phyloP scores from a whole-genome alignment of 2,329 filamentous ascomycete genomes.

The Neoascochyta sp. region DNA sequence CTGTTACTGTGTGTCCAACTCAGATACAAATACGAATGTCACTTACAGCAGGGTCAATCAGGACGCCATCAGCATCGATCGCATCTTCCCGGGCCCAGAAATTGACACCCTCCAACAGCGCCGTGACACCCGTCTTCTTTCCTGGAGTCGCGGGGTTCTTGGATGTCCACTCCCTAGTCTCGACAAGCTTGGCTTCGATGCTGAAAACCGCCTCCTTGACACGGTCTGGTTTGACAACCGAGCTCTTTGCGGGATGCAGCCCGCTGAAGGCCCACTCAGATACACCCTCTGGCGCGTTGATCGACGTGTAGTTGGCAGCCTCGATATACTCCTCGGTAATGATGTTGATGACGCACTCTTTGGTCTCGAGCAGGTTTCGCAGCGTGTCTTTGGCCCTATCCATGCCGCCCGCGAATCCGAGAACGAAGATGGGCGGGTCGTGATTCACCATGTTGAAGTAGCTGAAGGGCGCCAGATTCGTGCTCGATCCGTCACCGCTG shows the following conservation, averaged over 20 bases:
- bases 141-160: conserved; percentile 57
- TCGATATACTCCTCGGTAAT: conserved; percentile 81
- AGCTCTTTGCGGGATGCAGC: conserved; percentile 64
- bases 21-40: not conserved
- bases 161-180: conserved; percentile 73
- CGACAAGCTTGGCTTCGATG: conserved; percentile 75
- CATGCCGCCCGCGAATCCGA: conserved; percentile 57
- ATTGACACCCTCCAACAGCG: conserved; percentile 74
- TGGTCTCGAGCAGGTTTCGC: conserved; percentile 65
- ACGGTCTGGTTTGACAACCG: conserved; percentile 64
- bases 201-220: conserved; percentile 80
- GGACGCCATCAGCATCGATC: conserved; percentile 69
- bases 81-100: conserved; percentile 93
- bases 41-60: conserved; percentile 67
- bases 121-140: conserved; percentile 70
- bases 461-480: conserved; percentile 82
- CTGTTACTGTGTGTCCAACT: too few relatives aligned
- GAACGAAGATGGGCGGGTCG: conserved; percentile 79
- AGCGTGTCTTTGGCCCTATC: conserved; percentile 73
- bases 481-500: conserved; percentile 57
- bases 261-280: conserved; percentile 79
- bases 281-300: conserved; percentile 72
- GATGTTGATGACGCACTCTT: conserved; percentile 78
- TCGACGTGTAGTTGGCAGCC: conserved; percentile 75
- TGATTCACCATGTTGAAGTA: conserved; percentile 82